These are phyloP conservation scores for Cucumis melo DNA, from an alignment of 306 rosid species.

Conservation along the genomic window DNA sequence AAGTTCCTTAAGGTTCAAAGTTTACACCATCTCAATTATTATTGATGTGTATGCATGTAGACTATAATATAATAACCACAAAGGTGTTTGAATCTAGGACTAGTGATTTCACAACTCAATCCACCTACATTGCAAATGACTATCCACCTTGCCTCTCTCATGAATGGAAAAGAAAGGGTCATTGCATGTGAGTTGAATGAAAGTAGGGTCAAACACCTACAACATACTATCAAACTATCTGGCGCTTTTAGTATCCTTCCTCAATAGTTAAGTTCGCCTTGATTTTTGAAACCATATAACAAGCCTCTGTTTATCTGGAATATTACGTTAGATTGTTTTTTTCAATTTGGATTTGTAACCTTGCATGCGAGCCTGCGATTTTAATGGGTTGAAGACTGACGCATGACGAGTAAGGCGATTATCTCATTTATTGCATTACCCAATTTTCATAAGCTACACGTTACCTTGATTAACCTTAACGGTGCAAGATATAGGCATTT, in stretches of 20 bases:
- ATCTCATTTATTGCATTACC: not conserved
- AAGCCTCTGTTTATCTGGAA: not conserved
- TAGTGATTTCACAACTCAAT: too few relatives aligned
- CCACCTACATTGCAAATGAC: too few relatives aligned
- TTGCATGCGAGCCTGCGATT: not conserved
- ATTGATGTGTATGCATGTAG: not conserved
- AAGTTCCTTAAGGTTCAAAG: too few relatives aligned
- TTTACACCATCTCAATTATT: not conserved
- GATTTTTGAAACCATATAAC: not conserved
- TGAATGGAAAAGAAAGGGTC: slow-evolving; percentile 63
- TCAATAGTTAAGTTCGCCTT: not conserved
- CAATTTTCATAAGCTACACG: not conserved
- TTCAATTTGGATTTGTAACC: not conserved
- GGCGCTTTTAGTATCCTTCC: slow-evolving; percentile 78
- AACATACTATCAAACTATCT: slow-evolving; percentile 57
- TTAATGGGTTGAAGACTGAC: not conserved
- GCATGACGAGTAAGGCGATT: not conserved
- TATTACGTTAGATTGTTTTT: not conserved
- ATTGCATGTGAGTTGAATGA: slow-evolving; percentile 71
- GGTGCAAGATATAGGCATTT: slow-evolving; percentile 52
- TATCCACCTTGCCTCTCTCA: slow-evolving; percentile 76
- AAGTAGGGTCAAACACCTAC: slow-evolving; percentile 53
- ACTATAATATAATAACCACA: not conserved
- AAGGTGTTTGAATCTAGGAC: too few relatives aligned
- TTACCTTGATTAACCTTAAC: slow-evolving; percentile 31